A percentile compares a stretch with the other conserved stretches of the same genome.
phyloP scores from a whole-genome alignment of 2,329 filamentous ascomycete species.

The Aspergillus sp. region DNA sequence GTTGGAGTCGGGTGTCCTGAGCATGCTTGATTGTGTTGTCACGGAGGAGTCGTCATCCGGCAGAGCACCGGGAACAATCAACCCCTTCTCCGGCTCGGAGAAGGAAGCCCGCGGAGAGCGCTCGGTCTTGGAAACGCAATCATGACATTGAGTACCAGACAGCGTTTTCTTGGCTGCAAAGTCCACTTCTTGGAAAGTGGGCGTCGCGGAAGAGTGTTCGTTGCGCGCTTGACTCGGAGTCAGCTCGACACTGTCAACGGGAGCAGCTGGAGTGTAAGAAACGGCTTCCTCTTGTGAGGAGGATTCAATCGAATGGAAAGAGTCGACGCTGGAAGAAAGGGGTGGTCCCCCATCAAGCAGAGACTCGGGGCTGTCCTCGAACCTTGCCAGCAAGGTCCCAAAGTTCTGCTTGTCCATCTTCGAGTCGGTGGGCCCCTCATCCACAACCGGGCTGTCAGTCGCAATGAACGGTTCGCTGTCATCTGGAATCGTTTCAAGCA shows the following conservation, averaged over 20 bases:
- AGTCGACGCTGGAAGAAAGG: constrained; percentile 36
- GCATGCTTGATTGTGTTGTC: constrained; percentile 8
- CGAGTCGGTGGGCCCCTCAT: constrained; percentile 17
- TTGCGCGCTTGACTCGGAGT: not conserved
- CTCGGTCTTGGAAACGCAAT: constrained; percentile 4
- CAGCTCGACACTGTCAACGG: constrained; percentile 6
- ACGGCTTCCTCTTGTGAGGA: not conserved
- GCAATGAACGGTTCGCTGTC: constrained; percentile 14
- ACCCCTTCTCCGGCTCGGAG: constrained; percentile 5
- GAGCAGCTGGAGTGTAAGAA: constrained; percentile 2
- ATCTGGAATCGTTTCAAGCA: constrained; percentile 22
- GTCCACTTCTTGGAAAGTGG: constrained; percentile 22
- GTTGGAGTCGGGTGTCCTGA: constrained; percentile 27
- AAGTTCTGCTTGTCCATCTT: constrained; percentile 32
- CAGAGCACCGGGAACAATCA: not conserved
- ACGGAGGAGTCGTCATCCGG: constrained; percentile 2
- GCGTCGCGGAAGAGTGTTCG: not conserved
- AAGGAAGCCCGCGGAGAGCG: constrained; percentile 5
- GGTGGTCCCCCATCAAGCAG: constrained; percentile 26
- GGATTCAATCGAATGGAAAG: constrained; percentile 30
- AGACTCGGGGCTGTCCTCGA: constrained; percentile 30
- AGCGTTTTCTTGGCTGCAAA: constrained; percentile 14
- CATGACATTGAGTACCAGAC: constrained; percentile 5
- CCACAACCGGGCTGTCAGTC: constrained; percentile 8
- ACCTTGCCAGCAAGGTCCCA: constrained; percentile 37